A percentile compares a stretch with the other conserved stretches of the same genome.
phyloP scores from a whole-genome alignment of 345 rosid species.

The Firmiana major region DNA sequence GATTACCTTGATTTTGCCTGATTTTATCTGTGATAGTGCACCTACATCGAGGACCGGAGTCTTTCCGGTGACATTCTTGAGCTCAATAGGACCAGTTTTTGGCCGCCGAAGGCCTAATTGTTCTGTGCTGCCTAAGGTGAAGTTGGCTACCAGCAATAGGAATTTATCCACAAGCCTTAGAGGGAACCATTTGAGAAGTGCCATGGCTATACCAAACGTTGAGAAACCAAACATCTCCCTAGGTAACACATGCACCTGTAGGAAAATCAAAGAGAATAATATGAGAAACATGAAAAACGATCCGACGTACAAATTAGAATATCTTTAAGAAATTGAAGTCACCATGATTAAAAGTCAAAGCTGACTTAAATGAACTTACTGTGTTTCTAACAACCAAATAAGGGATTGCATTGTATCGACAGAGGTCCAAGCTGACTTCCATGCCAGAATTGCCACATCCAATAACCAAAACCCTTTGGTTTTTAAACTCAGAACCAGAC shows the following conservation, averaged over 20 bases:
- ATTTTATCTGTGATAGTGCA: slow-evolving; percentile 59
- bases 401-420: slow-evolving; percentile 52
- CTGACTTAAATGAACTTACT: slow-evolving; percentile 22
- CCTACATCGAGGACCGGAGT: slow-evolving; percentile 94
- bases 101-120: slow-evolving; percentile 77
- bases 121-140: slow-evolving; percentile 62
- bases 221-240: slow-evolving; percentile 82
- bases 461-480: slow-evolving; percentile 58
- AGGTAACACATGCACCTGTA: slow-evolving; percentile 88
- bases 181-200: slow-evolving; percentile 75
- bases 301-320: neutral
- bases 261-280: neutral
- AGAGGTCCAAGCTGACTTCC: slow-evolving; percentile 87
- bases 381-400: slow-evolving; percentile 69
- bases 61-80: slow-evolving; percentile 80
- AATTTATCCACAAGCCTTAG: slow-evolving; percentile 59
- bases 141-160: slow-evolving; percentile 44
- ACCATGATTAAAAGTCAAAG: too few species aligned
- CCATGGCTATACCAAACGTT: slow-evolving; percentile 78
- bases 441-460: slow-evolving; percentile 94
- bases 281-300: neutral
- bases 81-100: slow-evolving; percentile 83
- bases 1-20: slow-evolving; percentile 70
- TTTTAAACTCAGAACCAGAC: slow-evolving; percentile 50
- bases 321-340: neutral